Conservation (phyloP, 257 asterid species). For the Solanum ossicruentum region DNA sequence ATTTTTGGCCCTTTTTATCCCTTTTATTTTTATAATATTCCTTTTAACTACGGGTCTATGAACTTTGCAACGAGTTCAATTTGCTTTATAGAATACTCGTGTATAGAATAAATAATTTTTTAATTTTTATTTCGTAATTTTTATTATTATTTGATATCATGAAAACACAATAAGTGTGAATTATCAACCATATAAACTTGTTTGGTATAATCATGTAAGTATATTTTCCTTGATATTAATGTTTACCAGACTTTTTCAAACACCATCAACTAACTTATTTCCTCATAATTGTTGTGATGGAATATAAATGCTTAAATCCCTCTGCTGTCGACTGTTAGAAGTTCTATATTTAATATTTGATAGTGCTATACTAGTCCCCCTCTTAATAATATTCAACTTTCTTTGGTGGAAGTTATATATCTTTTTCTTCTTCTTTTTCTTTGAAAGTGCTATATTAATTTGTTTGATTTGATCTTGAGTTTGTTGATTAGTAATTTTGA, state of each 20-base stretch:
- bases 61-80: background rate
- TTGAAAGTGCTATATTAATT: background rate
- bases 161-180: background rate
- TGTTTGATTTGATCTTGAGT: background rate
- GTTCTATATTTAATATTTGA: background rate
- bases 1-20: background rate
- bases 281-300: background rate
- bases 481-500: background rate
- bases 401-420: background rate
- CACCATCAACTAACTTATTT: background rate
- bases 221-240: background rate
- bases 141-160: background rate
- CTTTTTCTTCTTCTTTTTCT: background rate
- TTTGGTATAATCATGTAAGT: background rate
- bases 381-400: background rate
- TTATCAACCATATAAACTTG: background rate
- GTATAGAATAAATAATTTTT: background rate
- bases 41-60: background rate
- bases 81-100: background rate
- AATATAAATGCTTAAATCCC: background rate
- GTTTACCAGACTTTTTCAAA: background rate
- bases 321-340: background rate
- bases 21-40: background rate
- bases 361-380: background rate
- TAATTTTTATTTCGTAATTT: background rate